Conservation (phyloP, 805 yeast species). For the Tetrapisispora pingtungensis region DNA sequence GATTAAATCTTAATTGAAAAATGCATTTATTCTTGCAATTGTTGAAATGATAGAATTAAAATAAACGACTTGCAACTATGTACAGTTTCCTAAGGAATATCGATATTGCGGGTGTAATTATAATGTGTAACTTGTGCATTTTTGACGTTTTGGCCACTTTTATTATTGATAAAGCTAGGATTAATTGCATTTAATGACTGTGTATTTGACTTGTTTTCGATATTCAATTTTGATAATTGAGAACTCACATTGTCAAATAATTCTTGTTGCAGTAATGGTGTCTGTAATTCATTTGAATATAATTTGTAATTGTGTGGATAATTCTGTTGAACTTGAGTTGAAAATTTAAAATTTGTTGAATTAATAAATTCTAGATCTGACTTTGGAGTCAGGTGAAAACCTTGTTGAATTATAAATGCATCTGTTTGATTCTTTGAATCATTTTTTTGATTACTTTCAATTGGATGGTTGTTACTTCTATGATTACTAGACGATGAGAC, state of each 20-base stretch:
- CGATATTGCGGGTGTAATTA: neutral
- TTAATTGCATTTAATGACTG: neutral
- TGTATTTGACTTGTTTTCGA: neutral
- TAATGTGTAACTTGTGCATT: no score
- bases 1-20: no score
- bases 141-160: neutral
- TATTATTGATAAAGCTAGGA: neutral
- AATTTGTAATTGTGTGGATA: neutral
- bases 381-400: neutral
- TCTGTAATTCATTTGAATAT: neutral
- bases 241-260: neutral
- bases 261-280: constrained; percentile 2
- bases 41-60: no score
- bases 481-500: no score
- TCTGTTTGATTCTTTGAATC: no score
- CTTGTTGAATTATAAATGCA: no score
- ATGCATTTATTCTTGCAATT: no score
- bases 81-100: neutral
- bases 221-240: neutral
- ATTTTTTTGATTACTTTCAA: no score
- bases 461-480: no score
- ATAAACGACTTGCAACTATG: no score
- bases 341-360: neutral
- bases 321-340: neutral
- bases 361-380: neutral